Base-by-base conservation (phyloP, 345 rosid genomes). In the Populus nigra region DNA sequence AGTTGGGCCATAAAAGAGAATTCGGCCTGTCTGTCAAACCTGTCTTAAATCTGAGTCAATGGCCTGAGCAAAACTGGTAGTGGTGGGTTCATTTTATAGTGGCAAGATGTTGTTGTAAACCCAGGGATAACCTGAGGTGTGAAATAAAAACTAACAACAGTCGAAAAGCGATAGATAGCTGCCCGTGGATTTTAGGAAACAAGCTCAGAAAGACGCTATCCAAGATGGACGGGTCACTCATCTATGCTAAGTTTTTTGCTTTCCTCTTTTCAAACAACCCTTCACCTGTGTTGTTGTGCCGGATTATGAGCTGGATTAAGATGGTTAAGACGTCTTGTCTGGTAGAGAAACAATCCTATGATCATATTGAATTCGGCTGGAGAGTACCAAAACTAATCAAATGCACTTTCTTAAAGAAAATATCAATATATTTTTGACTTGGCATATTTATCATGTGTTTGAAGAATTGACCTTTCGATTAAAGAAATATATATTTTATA, bases 371-470 rank as follows among this genome's bases (percentile, higher is more conserved):
- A 20, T 53, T 18, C 8, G 61, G 4, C 23, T n/a, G 11, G 61
- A 20, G 61, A n/a, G n/a, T n/a, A 20, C 0, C 9, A 53, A 20
- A 53, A 53, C 20, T 66, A 12, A 29, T 65, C 31, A 35, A 65
- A 62, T 43, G 29, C 47, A 41, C 11, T 57, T 68, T 61, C 17
- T 62, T 27, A 38, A 65, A 65, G 25, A 29, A 49, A 22, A 66
- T 33, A 65, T 22, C 65, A 75, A 31, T 63, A 66, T 71, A 9
- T 75, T 33, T 33, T 75, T 75, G 78, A 66, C 71, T 1, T 49
- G 15, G 15, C 11, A 69, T 25, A 66, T 49, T 50, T 59, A 36
- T 16, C 35, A 35, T 23, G 16, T 75, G 47, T 4, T 33, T 33
- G 5, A 33, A 33, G 5, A 4, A 0, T 9, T 41, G 45, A 9